A percentile compares a stretch with the other conserved stretches of the same genome.
These are phyloP conservation scores for Simmondsia chinensis DNA, from an alignment of 148 eudicot genomes.

Conservation along the genomic window DNA sequence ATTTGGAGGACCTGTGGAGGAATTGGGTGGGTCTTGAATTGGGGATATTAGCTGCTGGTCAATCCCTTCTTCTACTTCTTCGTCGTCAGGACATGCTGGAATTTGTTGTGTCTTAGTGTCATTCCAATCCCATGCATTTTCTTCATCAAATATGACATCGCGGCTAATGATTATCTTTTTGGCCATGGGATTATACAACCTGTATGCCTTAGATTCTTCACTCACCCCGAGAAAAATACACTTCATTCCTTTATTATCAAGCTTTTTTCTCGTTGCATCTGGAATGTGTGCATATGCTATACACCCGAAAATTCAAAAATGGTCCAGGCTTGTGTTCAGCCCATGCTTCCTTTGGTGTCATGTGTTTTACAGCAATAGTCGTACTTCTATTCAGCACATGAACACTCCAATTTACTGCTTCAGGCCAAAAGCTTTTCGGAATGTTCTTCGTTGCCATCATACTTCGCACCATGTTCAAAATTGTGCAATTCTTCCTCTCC, in stretches of 20 bases:
- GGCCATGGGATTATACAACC: too few species aligned
- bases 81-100: background rate
- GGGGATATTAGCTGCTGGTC: background rate
- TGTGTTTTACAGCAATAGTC: too few species aligned
- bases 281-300: too few species aligned
- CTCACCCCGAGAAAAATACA: too few species aligned
- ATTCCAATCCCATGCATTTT: background rate
- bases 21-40: background rate
- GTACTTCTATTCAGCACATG: too few species aligned
- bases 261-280: background rate
- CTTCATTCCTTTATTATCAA: background rate
- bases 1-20: background rate
- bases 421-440: too few species aligned
- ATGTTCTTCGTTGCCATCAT: background rate
- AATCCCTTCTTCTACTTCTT: background rate
- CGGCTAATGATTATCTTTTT: too few species aligned
- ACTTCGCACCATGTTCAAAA: background rate
- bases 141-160: background rate
- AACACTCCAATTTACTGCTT: too few species aligned
- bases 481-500: conserved; percentile 1
- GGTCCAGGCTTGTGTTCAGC: too few species aligned
- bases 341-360: too few species aligned
- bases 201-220: too few species aligned
- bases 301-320: too few species aligned
- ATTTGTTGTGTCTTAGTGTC: background rate